phyloP scores from a whole-genome alignment of 768 basidiomycete species.

The Boletales sp. region DNA sequence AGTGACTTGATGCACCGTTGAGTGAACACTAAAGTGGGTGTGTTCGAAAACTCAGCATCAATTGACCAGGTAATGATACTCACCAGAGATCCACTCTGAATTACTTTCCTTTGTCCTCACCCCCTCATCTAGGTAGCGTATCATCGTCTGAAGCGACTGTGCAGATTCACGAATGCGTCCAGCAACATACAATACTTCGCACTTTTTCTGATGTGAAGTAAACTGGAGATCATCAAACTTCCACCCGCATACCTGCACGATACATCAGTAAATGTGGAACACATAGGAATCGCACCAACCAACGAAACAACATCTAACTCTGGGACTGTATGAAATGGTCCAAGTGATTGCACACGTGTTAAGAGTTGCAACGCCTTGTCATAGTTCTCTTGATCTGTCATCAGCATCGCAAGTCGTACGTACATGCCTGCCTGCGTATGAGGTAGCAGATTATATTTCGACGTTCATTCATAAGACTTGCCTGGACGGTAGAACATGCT shows the following conservation, averaged over 20 bases:
- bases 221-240: slow-evolving; percentile 6
- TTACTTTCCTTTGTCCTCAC: not conserved
- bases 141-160: not conserved
- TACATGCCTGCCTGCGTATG: slow-evolving; percentile 3
- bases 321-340: not conserved
- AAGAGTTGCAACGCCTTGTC: slow-evolving; percentile 1
- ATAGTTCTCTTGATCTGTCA: not conserved
- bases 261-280: not conserved
- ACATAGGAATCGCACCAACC: not conserved
- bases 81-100: slow-evolving; percentile 3
- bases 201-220: not conserved
- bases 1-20: not conserved
- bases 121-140: not conserved
- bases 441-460: not conserved
- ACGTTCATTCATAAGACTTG: not conserved
- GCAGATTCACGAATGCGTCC: not conserved
- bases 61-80: not conserved
- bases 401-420: not conserved
- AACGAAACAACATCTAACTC: slow-evolving; percentile 1
- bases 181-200: not conserved
- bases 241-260: slow-evolving; percentile 6
- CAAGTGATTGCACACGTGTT: not conserved
- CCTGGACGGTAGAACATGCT: slow-evolving; percentile 4
- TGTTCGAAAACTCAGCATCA: not conserved
- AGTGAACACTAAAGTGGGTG: not conserved